A percentile compares a stretch with the other conserved stretches of the same genome.
These are phyloP conservation scores for Pharus latifolius DNA, from an alignment of 176 grass and related monocot species.

Conservation along the genomic window DNA sequence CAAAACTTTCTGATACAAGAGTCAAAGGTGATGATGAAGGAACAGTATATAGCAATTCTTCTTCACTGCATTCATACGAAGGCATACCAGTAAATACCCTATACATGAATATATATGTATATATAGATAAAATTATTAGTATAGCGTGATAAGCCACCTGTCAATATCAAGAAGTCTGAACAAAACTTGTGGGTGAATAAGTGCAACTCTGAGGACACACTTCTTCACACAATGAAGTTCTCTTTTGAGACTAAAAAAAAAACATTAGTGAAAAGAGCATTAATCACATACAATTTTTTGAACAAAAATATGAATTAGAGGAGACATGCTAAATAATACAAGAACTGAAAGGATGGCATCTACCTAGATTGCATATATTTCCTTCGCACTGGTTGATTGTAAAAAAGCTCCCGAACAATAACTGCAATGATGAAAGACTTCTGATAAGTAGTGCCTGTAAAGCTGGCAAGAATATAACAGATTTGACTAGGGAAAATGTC, in stretches of 20 bases:
- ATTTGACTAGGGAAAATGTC: not conserved
- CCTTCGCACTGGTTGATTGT: slow-evolving; percentile 88
- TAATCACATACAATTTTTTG: not conserved
- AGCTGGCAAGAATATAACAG: not conserved
- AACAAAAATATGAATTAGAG: slow-evolving; percentile 18
- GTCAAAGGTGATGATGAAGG: slow-evolving; percentile 49
- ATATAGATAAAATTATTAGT: not conserved
- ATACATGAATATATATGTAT: not conserved
- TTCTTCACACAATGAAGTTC: slow-evolving; percentile 79
- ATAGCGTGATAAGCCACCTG: slow-evolving; percentile 34
- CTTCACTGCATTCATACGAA: slow-evolving; percentile 46
- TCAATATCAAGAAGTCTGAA: slow-evolving; percentile 74
- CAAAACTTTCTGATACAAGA: slow-evolving; percentile 65
- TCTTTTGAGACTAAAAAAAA: slow-evolving; percentile 65
- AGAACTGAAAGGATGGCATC: not conserved
- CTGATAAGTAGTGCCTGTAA: not conserved
- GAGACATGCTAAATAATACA: not conserved
- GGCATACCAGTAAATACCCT: not conserved
- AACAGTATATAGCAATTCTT: slow-evolving; percentile 56
- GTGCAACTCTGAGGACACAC: slow-evolving; percentile 55
- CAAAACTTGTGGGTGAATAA: slow-evolving; percentile 78
- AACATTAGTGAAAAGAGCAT: slow-evolving; percentile 13
- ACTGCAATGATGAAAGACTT: slow-evolving; percentile 42
- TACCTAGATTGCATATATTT: slow-evolving; percentile 91
- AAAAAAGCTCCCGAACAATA: slow-evolving; percentile 80